Conservation (phyloP, 140 eudicot genomes). For the Cichorium intybus region DNA sequence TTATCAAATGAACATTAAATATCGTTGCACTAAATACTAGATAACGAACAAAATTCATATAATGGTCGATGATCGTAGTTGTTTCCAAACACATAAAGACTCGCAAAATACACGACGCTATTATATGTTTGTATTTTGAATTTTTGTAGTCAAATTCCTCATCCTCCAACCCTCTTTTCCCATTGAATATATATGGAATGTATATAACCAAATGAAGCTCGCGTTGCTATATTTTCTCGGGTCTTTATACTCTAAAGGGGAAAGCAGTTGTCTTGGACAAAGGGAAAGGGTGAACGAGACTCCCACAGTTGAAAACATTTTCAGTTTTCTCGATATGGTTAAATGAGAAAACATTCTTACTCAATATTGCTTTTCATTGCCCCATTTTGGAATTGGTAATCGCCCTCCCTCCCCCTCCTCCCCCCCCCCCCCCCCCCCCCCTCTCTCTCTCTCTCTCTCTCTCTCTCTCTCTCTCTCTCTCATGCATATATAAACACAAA, state of each 20-base stretch:
- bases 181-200: not conserved
- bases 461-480: no score
- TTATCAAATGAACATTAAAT: no score
- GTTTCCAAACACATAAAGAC: no score
- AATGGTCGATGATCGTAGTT: no score
- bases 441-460: no score
- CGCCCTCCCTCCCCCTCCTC: no score
- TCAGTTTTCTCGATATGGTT: constrained; percentile 38
- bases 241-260: constrained; percentile 14
- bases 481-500: no score
- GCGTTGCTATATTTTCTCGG: constrained; percentile 14
- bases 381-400: constrained; percentile 3
- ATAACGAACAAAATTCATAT: no score
- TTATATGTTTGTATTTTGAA: not conserved
- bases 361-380: constrained; percentile 5
- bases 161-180: not conserved
- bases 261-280: constrained; percentile 29
- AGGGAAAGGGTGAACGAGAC: constrained; percentile 30
- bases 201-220: constrained; percentile 7
- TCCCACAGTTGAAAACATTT: constrained; percentile 26
- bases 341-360: constrained; percentile 26
- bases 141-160: not conserved
- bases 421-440: no score
- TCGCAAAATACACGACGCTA: not conserved
- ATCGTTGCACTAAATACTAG: no score